Percentiles rank a stretch among this genome's conserved stretches.
These are phyloP conservation scores for Fusarium nanum DNA, from an alignment of 2,329 filamentous ascomycete genomes.

Conservation along the genomic window DNA sequence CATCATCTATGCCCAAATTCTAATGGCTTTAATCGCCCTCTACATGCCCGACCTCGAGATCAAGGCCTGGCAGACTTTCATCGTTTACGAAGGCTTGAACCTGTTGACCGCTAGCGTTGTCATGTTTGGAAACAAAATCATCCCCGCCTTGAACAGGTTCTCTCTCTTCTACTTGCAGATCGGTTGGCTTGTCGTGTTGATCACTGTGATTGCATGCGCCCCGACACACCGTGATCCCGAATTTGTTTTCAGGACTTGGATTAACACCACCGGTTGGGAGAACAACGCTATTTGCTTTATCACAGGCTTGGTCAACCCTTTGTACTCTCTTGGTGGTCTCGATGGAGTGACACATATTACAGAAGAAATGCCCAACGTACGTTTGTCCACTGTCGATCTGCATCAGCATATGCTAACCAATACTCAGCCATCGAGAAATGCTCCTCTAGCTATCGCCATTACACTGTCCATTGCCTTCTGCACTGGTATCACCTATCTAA, in stretches of 20 bases:
- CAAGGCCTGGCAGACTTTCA: conserved; percentile 7
- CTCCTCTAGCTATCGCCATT: conserved; percentile 2
- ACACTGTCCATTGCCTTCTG: conserved; percentile 5
- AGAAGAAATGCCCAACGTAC: conserved; percentile 21
- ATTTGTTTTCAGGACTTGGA: conserved; percentile 21
- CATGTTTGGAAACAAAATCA: conserved; percentile 6
- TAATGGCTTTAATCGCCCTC: background rate
- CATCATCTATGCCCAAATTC: background rate
- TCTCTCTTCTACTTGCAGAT: conserved; percentile 4
- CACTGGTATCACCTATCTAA: background rate
- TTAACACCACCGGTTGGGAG: conserved; percentile 7
- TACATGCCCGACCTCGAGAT: background rate
- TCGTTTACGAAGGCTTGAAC: conserved; percentile 10
- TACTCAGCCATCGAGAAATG: background rate
- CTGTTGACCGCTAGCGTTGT: background rate
- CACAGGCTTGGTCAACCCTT: background rate
- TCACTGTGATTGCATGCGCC: conserved; percentile 1
- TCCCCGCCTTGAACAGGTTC: conserved; percentile 1
- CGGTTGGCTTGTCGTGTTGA: conserved; percentile 1
- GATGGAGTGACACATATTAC: conserved; percentile 13
- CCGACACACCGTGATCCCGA: background rate
- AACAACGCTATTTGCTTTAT: conserved; percentile 12
- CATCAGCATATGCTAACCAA: rapidly evolving
- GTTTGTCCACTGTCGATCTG: rapidly evolving
- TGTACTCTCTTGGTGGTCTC: conserved; percentile 3